Evolutionary conservation across 257 asterid species (phyloP).

Genomic region (Jacaranda mimosifolia): DNA sequence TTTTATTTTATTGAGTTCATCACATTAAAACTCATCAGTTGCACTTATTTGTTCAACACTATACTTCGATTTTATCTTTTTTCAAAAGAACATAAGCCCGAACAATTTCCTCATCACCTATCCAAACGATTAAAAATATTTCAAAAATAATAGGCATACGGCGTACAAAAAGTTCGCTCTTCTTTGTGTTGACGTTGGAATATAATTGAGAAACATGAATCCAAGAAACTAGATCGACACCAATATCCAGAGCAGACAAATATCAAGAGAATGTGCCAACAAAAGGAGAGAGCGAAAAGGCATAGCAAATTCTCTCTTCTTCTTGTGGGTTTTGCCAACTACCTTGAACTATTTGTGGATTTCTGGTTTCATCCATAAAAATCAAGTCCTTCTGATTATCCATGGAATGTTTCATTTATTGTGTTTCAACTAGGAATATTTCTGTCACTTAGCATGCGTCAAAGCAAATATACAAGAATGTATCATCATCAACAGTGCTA

Average conservation of each 20-base stretch:
- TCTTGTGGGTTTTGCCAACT: neutral
- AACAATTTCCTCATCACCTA: no score
- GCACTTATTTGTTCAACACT: no score
- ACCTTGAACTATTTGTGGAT: neutral
- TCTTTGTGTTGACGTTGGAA: no score
- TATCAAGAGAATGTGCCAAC: neutral
- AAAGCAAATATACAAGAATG: constrained; percentile 33
- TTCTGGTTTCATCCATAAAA: neutral
- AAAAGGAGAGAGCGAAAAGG: neutral
- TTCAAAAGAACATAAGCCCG: no score
- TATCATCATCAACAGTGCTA: constrained; percentile 9
- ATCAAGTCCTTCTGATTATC: neutral
- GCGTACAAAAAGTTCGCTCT: no score
- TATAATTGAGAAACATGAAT: no score
- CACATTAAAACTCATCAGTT: no score
- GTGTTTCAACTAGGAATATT: neutral
- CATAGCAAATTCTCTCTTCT: neutral
- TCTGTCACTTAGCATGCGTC: constrained; percentile 10
- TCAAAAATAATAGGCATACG: no score
- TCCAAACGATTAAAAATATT: no score
- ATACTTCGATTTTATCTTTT: no score
- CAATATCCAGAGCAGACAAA: neutral
- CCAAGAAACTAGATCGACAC: neutral
- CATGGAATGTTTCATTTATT: neutral
- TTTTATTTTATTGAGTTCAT: no score